A percentile compares a stretch with the other conserved stretches of the same genome.
These are phyloP conservation scores for Didymella arachidicola DNA, from an alignment of 2,329 filamentous ascomycete species.

Conservation along the genomic window DNA sequence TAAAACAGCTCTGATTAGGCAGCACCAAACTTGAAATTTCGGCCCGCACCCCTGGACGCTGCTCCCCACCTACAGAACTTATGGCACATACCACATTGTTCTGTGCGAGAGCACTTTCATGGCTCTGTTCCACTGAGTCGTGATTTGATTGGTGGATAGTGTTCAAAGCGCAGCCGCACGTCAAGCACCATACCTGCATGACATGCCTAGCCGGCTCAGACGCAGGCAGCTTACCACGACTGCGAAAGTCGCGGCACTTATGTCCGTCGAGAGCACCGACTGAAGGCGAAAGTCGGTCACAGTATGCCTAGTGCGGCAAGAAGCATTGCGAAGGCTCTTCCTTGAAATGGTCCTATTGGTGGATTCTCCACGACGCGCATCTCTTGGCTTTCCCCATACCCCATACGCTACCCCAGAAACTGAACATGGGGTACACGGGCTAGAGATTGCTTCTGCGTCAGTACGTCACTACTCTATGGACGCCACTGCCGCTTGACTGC, in stretches of 20 bases:
- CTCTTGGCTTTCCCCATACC: constrained; percentile 19
- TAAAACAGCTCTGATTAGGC: neutral
- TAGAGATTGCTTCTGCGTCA: neutral
- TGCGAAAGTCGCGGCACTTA: no score
- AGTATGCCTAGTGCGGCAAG: neutral
- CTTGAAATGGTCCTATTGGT: constrained; percentile 3
- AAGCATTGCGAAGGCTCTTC: constrained; percentile 12
- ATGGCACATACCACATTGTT: no score
- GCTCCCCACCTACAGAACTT: no score
- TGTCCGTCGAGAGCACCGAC: neutral
- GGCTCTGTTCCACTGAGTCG: no score
- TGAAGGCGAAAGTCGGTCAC: no score
- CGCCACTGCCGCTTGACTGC: neutral
- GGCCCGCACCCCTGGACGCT: no score
- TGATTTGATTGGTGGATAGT: constrained; percentile 3
- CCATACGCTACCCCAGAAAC: constrained; percentile 6
- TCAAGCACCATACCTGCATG: neutral
- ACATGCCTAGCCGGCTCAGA: neutral
- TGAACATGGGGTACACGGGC: constrained; percentile 5
- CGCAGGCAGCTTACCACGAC: neutral
- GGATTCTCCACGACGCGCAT: constrained; percentile 7
- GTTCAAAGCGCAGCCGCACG: neutral
- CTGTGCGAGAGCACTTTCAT: neutral
- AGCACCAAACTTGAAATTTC: no score
- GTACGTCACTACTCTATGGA: neutral